A percentile compares a stretch with the other conserved stretches of the same genome.
phyloP scores from a whole-genome alignment of 1,284 basidiomycete species.

The Moesziomyces sp. region DNA sequence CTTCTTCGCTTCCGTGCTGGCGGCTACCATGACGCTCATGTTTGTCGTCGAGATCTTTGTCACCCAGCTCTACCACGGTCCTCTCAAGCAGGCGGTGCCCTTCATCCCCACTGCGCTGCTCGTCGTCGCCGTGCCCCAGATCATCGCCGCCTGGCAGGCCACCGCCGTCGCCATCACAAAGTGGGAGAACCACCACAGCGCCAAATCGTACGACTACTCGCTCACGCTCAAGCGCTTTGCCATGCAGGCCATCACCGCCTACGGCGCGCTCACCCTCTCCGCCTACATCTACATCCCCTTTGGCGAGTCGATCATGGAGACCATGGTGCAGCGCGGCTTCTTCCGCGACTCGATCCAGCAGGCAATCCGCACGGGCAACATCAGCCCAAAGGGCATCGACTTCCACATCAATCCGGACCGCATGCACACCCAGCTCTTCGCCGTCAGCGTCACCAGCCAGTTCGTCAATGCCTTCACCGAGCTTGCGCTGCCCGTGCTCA shows the following conservation, averaged over 20 bases:
- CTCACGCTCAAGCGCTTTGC: conserved; percentile 92
- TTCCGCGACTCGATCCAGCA: conserved; percentile 50
- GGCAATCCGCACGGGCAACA: conserved; percentile 54
- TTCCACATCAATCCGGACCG: conserved; percentile 73
- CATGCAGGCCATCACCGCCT: conserved; percentile 87
- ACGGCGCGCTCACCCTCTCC: conserved; percentile 70
- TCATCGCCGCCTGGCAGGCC: conserved; percentile 81
- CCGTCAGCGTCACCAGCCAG: conserved; percentile 92
- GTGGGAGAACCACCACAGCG: conserved; percentile 80
- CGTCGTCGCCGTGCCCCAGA: conserved; percentile 81
- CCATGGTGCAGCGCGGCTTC: conserved; percentile 57
- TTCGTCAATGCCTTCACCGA: conserved; percentile 84
- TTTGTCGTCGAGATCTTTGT: conserved; percentile 68
- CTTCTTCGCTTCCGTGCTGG: conserved; percentile 79
- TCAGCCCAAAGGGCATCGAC: conserved; percentile 33
- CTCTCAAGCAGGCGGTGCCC: conserved; percentile 78
- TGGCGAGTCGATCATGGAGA: conserved; percentile 62
- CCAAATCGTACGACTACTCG: conserved; percentile 79
- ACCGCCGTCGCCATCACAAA: conserved; percentile 79
- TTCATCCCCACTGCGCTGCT: conserved; percentile 88
- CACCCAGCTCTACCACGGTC: conserved; percentile 76
- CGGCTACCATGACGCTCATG: conserved; percentile 69
- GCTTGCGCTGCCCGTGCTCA: conserved; percentile 76
- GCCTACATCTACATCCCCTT: conserved; percentile 68
- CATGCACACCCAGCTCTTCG: conserved; percentile 91